Conservation (phyloP, 129 eudicot genomes). For the Flaveria bidentis region DNA sequence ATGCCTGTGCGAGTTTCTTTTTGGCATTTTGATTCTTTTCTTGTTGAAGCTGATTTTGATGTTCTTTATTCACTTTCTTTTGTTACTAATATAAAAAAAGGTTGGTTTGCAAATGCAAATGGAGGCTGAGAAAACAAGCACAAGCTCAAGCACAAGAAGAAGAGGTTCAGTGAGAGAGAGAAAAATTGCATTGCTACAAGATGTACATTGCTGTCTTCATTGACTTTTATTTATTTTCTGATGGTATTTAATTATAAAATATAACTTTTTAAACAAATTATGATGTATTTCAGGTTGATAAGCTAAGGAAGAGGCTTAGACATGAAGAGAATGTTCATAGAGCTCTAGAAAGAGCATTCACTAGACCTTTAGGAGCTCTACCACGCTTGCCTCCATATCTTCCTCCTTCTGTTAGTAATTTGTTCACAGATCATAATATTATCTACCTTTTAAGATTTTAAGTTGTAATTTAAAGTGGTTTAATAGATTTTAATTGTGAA, state of each 20-base stretch:
- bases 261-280: neutral
- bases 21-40: constrained; percentile 42
- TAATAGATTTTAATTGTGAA: neutral
- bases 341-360: constrained; percentile 91
- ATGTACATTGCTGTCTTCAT: constrained; percentile 52
- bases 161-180: constrained; percentile 60
- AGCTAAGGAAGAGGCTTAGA: constrained; percentile 76
- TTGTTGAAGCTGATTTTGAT: constrained; percentile 48
- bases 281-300: constrained; percentile 62
- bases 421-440: neutral
- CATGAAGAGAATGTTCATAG: constrained; percentile 95
- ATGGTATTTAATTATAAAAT: constrained; percentile 26
- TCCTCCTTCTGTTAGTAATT: constrained; percentile 42
- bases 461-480: neutral
- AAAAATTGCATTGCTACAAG: constrained; percentile 80
- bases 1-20: constrained; percentile 30
- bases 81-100: constrained; percentile 36
- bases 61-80: constrained; percentile 30
- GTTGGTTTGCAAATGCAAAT: constrained; percentile 49
- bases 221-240: constrained; percentile 23
- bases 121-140: constrained; percentile 55
- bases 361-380: constrained; percentile 84
- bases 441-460: neutral
- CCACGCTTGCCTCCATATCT: constrained; percentile 97
- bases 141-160: constrained; percentile 30